Conservation (phyloP, 108 stramenopile genomes). For the Conticribra weissflogii region DNA sequence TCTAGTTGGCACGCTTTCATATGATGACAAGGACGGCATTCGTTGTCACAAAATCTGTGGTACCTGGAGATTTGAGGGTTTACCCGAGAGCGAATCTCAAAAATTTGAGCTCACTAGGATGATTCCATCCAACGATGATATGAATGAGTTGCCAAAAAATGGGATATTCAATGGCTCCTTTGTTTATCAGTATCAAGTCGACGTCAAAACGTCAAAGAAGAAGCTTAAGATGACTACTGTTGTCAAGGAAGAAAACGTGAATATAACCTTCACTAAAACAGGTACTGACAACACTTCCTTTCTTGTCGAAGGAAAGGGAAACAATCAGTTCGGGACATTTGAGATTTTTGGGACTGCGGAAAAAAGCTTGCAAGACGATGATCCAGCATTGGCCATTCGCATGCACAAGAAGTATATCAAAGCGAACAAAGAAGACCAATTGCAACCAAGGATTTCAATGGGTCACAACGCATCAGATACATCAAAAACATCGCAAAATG, state of each 20-base stretch:
- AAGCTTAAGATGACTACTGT: conserved; percentile 53
- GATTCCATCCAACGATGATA: conserved; percentile 51
- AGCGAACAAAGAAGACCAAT: too few relatives aligned
- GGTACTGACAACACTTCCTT: conserved; percentile 30
- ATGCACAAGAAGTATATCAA: neutral
- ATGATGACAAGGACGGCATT: conserved; percentile 36
- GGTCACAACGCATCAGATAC: too few relatives aligned
- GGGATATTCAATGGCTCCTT: conserved; percentile 76
- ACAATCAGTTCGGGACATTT: conserved; percentile 76
- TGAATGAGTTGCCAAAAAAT: conserved; percentile 52
- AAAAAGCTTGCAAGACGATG: conserved; percentile 43
- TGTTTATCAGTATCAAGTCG: conserved; percentile 59
- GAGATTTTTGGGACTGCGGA: conserved; percentile 63
- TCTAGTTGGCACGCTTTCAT: conserved; percentile 69
- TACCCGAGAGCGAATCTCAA: conserved; percentile 59
- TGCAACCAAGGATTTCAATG: too few relatives aligned
- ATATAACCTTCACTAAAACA: conserved; percentile 58
- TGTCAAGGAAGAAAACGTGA: conserved; percentile 67
- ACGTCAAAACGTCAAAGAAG: conserved; percentile 66
- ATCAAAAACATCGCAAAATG: neutral
- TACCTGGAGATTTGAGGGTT: conserved; percentile 77
- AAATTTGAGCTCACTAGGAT: conserved; percentile 67
- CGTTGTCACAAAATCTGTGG: conserved; percentile 70
- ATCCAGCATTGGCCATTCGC: conserved; percentile 5
- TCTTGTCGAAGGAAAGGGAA: conserved; percentile 66